phyloP scores from a whole-genome alignment of 1,284 basidiomycete species.

The Ceratobasidium sp. region DNA sequence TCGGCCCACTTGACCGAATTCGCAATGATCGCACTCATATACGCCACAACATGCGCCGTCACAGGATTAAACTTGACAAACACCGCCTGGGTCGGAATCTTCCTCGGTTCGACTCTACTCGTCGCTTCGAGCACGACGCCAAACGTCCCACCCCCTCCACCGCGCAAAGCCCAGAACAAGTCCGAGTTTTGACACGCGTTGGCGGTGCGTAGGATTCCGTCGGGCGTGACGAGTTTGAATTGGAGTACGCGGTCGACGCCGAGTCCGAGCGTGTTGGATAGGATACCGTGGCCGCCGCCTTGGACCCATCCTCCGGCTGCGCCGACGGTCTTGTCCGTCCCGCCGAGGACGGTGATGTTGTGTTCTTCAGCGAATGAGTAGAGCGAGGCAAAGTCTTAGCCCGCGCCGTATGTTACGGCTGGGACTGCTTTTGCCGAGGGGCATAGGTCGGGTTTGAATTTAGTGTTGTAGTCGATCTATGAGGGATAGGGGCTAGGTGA shows the following conservation, averaged over 20 bases:
- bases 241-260: slow-evolving; percentile 43
- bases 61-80: slow-evolving; percentile 44
- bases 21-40: slow-evolving; percentile 27
- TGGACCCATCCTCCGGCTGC: slow-evolving; percentile 65
- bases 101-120: slow-evolving; percentile 19
- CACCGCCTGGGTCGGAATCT: slow-evolving; percentile 36
- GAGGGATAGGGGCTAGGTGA: background rate
- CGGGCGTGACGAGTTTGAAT: slow-evolving; percentile 43
- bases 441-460: slow-evolving; percentile 47
- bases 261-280: slow-evolving; percentile 43
- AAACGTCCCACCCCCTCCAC: slow-evolving; percentile 47
- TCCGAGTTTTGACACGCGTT: slow-evolving; percentile 54
- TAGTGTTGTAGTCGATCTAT: slow-evolving; percentile 47
- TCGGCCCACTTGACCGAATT: slow-evolving; percentile 19
- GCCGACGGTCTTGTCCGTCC: slow-evolving; percentile 63
- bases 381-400: slow-evolving; percentile 38
- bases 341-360: slow-evolving; percentile 48
- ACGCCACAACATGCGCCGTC: slow-evolving; percentile 29
- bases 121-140: slow-evolving; percentile 42
- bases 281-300: slow-evolving; percentile 53
- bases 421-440: slow-evolving; percentile 34
- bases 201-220: slow-evolving; percentile 10
- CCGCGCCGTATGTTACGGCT: slow-evolving; percentile 41
- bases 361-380: slow-evolving; percentile 48
- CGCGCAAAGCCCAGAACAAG: slow-evolving; percentile 46